Conservation (phyloP, 192 early-diverging fungal species). For the Coemansia sp. region DNA sequence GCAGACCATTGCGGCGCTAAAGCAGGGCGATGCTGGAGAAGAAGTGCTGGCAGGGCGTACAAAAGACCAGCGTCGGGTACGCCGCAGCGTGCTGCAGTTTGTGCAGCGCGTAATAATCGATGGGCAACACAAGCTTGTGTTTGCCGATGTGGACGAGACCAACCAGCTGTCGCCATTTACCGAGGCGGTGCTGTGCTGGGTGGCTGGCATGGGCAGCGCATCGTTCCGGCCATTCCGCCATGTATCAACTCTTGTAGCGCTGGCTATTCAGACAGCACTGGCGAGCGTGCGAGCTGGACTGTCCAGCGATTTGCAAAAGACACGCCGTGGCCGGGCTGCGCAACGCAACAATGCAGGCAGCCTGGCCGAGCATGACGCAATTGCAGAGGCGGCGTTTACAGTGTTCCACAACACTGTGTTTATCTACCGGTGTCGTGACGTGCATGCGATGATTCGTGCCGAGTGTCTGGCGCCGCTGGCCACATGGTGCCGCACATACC, state of each 20-base stretch:
- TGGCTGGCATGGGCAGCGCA: constrained; percentile 70
- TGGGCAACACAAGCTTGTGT: constrained; percentile 63
- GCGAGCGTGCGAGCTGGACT: constrained; percentile 66
- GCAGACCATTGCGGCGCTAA: constrained; percentile 32
- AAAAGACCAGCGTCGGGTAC: constrained; percentile 65
- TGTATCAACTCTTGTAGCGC: constrained; percentile 72
- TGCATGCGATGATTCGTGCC: constrained; percentile 75
- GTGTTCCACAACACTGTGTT: constrained; percentile 86
- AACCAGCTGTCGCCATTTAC: constrained; percentile 52
- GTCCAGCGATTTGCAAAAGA: constrained; percentile 60
- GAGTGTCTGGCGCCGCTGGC: constrained; percentile 85
- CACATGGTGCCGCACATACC: constrained; percentile 70
- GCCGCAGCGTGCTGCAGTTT: constrained; percentile 69
- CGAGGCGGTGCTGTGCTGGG: constrained; percentile 65
- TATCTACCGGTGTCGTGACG: constrained; percentile 87
- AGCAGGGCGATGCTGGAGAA: constrained; percentile 46
- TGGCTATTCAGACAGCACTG: constrained; percentile 67
- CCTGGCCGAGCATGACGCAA: constrained; percentile 59
- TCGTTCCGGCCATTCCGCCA: constrained; percentile 88
- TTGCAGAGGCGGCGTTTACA: constrained; percentile 61
- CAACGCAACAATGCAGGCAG: constrained; percentile 59
- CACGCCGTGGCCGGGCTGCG: constrained; percentile 57
- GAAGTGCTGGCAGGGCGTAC: constrained; percentile 79
- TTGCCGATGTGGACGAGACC: constrained; percentile 52
- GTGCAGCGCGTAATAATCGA: constrained; percentile 59